Conservation (phyloP, 495 filamentous ascomycete species). For the Corynascus novoguineensis region DNA sequence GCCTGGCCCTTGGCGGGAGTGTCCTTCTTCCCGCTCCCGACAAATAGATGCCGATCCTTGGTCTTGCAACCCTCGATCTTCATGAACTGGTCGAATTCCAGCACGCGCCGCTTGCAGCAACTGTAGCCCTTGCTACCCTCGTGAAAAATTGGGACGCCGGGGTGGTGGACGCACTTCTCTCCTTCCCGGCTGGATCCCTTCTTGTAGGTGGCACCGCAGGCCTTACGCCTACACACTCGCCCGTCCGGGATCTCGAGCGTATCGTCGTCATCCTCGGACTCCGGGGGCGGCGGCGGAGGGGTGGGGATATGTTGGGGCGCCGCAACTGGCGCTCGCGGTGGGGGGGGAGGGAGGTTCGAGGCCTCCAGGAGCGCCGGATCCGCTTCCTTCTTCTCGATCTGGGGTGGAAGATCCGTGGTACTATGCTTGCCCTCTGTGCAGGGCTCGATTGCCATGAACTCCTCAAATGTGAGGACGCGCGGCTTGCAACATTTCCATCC, state of each 20-base stretch:
- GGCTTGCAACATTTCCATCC: conserved; percentile 99
- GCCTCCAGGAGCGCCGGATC: conserved; percentile 31
- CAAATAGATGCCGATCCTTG: conserved; percentile 75
- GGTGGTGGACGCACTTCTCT: conserved; percentile 82
- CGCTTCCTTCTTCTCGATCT: conserved; percentile 49
- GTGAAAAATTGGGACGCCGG: conserved; percentile 85
- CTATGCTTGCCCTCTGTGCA: conserved; percentile 95
- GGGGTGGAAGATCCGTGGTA: conserved; percentile 61
- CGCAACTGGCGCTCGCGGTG: conserved; percentile 45
- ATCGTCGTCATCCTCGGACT: conserved; percentile 85
- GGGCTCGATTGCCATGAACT: conserved; percentile 90
- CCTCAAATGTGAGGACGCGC: conserved; percentile 95
- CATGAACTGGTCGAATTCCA: conserved; percentile 98
- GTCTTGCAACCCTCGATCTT: conserved; percentile 85
- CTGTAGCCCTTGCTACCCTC: conserved; percentile 96
- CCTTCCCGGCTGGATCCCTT: conserved; percentile 55
- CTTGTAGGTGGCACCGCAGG: conserved; percentile 62
- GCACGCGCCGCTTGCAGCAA: conserved; percentile 90
- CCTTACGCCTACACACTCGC: conserved; percentile 68
- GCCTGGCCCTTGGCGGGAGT: conserved; percentile 25
- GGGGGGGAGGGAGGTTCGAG: conserved; percentile 39
- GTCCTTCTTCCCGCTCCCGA: conserved; percentile 70
- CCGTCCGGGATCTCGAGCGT: conserved; percentile 62
- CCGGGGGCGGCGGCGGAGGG: conserved; percentile 60
- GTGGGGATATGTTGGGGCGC: conserved; percentile 52